Conservation (phyloP, 2,329 filamentous ascomycete genomes). For the Pezicula neosporulosa region DNA sequence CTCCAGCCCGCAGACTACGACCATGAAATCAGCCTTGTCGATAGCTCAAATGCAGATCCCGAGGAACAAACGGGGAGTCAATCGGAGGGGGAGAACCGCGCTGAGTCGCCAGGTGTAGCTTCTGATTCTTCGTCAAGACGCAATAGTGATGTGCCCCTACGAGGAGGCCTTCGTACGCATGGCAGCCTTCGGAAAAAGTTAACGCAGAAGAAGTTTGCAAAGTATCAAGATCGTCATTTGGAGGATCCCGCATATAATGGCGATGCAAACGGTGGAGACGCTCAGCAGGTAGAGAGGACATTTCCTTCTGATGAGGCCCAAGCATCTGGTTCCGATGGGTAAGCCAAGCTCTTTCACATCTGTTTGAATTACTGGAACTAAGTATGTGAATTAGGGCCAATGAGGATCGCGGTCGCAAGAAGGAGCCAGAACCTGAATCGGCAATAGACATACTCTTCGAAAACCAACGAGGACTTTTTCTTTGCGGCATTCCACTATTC, state of each 20-base stretch:
- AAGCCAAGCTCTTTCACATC: too few species aligned
- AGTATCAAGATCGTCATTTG: constrained; percentile 33
- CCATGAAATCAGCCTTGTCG: constrained; percentile 68
- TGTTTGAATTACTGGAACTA: too few species aligned
- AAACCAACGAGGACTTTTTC: constrained; percentile 86
- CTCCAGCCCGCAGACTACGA: constrained; percentile 62
- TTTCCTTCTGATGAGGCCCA: constrained; percentile 2
- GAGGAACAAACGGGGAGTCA: constrained; percentile 5
- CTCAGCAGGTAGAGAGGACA: background rate
- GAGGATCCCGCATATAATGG: constrained; percentile 4
- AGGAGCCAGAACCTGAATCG: constrained; percentile 37
- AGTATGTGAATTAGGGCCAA: background rate
- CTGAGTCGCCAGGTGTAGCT: background rate
- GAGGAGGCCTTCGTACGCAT: constrained; percentile 10
- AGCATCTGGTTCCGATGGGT: background rate
- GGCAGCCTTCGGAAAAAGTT: constrained; percentile 21
- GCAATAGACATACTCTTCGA: constrained; percentile 90
- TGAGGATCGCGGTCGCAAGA: constrained; percentile 14
- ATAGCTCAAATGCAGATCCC: constrained; percentile 31
- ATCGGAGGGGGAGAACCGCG: constrained; percentile 6
- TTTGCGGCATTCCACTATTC: constrained; percentile 89
- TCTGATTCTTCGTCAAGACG: constrained; percentile 21
- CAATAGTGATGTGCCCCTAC: constrained; percentile 18
- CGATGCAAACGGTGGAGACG: background rate
- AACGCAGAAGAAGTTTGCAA: constrained; percentile 22